Percentiles rank a stretch among this genome's conserved stretches.
phyloP scores from a whole-genome alignment of 768 basidiomycete species.

The Rubroboletus satanas region DNA sequence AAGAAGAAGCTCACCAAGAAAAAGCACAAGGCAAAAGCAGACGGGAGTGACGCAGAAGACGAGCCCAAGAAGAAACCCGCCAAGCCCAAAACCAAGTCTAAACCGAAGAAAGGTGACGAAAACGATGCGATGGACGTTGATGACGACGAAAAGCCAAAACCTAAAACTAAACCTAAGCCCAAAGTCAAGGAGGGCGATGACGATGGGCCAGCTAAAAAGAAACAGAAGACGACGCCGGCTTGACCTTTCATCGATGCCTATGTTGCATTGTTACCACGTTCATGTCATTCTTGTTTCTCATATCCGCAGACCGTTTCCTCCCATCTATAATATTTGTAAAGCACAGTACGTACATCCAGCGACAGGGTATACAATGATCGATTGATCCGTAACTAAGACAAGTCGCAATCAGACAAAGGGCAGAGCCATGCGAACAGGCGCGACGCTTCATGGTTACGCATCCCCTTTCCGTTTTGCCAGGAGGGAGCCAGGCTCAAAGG shows the following conservation, averaged over 20 bases:
- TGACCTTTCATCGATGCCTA: constrained; percentile 15
- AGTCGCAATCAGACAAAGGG: constrained; percentile 3
- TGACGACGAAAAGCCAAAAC: constrained; percentile 36
- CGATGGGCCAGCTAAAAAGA: constrained; percentile 70
- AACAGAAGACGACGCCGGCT: constrained; percentile 56
- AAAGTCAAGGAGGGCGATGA: constrained; percentile 36
- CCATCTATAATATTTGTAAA: constrained; percentile 20
- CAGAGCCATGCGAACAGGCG: neutral
- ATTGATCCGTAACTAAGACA: constrained; percentile 3
- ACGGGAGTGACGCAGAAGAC: constrained; percentile 40
- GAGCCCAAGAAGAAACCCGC: constrained; percentile 49
- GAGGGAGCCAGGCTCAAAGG: constrained; percentile 76
- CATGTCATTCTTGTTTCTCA: neutral
- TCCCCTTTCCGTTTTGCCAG: constrained; percentile 51
- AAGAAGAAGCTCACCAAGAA: constrained; percentile 37
- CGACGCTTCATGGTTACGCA: neutral
- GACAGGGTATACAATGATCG: constrained; percentile 10
- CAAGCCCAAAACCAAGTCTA: constrained; percentile 41
- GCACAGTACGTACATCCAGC: constrained; percentile 21
- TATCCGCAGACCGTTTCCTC: neutral
- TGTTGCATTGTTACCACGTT: neutral
- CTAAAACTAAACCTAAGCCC: constrained; percentile 41
- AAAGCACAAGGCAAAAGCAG: constrained; percentile 44
- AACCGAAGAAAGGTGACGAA: constrained; percentile 40
- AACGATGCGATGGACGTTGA: constrained; percentile 49